Conservation (phyloP, 495 filamentous ascomycete genomes). For the Penicillium atrosanguineum region DNA sequence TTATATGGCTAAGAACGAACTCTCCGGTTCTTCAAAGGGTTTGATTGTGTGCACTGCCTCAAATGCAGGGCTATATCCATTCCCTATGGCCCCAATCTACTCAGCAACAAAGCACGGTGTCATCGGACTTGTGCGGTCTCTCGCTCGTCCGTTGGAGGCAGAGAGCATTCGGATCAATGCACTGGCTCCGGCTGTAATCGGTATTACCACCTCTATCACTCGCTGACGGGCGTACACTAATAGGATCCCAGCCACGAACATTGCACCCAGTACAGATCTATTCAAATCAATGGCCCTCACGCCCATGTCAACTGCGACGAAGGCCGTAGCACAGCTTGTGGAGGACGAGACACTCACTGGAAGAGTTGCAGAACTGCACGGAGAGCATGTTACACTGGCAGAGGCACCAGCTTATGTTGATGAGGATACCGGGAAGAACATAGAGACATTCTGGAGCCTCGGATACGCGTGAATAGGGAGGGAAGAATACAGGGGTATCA, state of each 20-base stretch:
- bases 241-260: constrained; percentile 42
- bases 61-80: constrained; percentile 55
- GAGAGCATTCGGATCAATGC: constrained; percentile 53
- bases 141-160: constrained; percentile 33
- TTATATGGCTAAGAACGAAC: constrained; percentile 50
- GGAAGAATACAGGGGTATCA: background rate
- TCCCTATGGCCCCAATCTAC: constrained; percentile 56
- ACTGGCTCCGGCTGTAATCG: constrained; percentile 50
- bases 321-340: constrained; percentile 43
- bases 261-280: constrained; percentile 41
- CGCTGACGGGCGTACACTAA: background rate
- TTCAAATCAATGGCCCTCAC: constrained; percentile 53
- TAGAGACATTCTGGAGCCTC: constrained; percentile 46
- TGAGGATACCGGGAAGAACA: constrained; percentile 47
- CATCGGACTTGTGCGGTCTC: constrained; percentile 49
- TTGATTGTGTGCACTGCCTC: constrained; percentile 56
- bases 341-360: constrained; percentile 42
- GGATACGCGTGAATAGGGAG: constrained; percentile 35
- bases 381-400: constrained; percentile 49
- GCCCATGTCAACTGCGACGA: constrained; percentile 49
- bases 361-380: constrained; percentile 52
- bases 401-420: constrained; percentile 50
- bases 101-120: constrained; percentile 51
- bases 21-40: constrained; percentile 30
- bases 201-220: constrained; percentile 19